Percentiles rank a stretch among this genome's conserved stretches.
phyloP scores from a whole-genome alignment of 108 stramenopile genomes.

The Cyclotella choctawhatcheeana region DNA sequence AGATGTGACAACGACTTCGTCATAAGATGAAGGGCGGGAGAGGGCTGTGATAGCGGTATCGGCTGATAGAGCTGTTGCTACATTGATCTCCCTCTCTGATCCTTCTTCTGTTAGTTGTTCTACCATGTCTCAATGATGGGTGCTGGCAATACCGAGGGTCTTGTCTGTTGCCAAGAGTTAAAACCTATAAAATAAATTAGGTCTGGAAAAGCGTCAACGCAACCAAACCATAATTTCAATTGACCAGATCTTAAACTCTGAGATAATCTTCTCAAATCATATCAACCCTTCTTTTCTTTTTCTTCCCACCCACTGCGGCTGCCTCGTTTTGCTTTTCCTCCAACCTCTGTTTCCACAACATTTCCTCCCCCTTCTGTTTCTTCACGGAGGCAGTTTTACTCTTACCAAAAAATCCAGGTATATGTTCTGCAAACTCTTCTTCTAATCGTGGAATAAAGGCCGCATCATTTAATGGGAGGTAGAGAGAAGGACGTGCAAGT shows the following conservation, averaged over 20 bases:
- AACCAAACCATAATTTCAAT: too few relatives aligned
- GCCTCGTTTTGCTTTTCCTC: conserved; percentile 14
- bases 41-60: too few relatives aligned
- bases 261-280: neutral
- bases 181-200: too few relatives aligned
- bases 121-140: too few relatives aligned
- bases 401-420: conserved; percentile 88
- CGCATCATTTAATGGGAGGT: conserved; percentile 71
- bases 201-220: too few relatives aligned
- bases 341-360: conserved; percentile 74
- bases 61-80: too few relatives aligned
- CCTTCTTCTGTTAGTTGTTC: too few relatives aligned
- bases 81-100: too few relatives aligned
- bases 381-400: conserved; percentile 83
- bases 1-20: neutral
- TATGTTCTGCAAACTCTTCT: conserved; percentile 84
- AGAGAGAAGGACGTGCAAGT: conserved; percentile 71
- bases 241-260: too few relatives aligned
- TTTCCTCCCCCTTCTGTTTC: conserved; percentile 65
- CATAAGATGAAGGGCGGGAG: neutral
- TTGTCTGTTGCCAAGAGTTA: too few relatives aligned
- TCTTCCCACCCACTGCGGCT: neutral
- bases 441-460: conserved; percentile 69
- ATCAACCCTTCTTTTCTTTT: conserved; percentile 11
- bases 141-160: too few relatives aligned